A percentile compares a stretch with the other conserved stretches of the same genome.
Evolutionary conservation across 495 filamentous ascomycete genomes (phyloP).

Genomic region (Penicillium odoratum): DNA sequence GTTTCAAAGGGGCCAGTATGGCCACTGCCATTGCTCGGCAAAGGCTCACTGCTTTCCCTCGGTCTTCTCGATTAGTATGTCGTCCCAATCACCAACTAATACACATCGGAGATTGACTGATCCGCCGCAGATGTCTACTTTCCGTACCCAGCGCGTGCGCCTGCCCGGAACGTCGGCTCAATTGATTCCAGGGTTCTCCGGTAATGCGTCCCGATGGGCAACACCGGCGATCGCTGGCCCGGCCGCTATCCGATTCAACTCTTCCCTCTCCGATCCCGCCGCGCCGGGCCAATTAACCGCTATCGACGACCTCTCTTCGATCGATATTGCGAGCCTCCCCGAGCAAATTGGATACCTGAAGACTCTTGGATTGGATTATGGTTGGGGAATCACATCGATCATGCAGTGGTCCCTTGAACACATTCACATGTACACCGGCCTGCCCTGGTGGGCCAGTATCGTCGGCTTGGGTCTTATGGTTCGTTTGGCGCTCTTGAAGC

Average conservation of each 20-base stretch:
- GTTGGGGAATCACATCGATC: conserved; percentile 68
- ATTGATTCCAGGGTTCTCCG: conserved; percentile 26
- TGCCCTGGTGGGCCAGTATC: conserved; percentile 84
- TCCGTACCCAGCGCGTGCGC: conserved; percentile 31
- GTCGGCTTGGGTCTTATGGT: conserved; percentile 60
- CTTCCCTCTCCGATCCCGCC: conserved; percentile 34
- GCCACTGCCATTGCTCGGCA: conserved; percentile 37
- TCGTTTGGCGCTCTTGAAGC: conserved; percentile 64
- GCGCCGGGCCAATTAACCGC: conserved; percentile 10
- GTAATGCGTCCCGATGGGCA: conserved; percentile 26
- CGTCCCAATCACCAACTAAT: neutral
- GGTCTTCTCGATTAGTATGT: conserved; percentile 44
- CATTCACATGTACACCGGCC: conserved; percentile 67
- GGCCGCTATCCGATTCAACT: conserved; percentile 46
- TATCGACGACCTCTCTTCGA: conserved; percentile 27
- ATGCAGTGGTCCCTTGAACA: conserved; percentile 79
- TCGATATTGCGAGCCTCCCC: conserved; percentile 53
- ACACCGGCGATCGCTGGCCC: conserved; percentile 22
- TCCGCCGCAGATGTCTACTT: conserved; percentile 39
- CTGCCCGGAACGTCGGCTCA: conserved; percentile 23
- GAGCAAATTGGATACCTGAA: conserved; percentile 82
- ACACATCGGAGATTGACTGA: conserved; percentile 23
- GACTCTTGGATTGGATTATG: conserved; percentile 79
- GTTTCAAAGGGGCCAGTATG: conserved; percentile 32
- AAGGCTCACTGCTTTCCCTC: conserved; percentile 31